These are phyloP conservation scores for Sporisorium reilianum DNA, from an alignment of 1,284 basidiomycete genomes.

Conservation along the genomic window DNA sequence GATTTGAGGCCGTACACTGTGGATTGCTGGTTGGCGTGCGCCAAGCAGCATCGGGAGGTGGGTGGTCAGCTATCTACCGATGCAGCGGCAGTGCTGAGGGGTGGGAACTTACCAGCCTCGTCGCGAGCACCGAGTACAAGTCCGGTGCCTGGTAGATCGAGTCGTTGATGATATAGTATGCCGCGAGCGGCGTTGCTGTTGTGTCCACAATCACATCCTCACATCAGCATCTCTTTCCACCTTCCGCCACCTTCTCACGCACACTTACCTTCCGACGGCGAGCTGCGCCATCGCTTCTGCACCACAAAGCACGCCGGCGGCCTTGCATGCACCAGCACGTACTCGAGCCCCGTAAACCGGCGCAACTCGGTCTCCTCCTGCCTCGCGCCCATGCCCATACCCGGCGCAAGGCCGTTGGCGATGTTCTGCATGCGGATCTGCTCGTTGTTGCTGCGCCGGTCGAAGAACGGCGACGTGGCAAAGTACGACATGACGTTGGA, in stretches of 20 bases:
- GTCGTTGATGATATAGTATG: slow-evolving; percentile 64
- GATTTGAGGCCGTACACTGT: slow-evolving; percentile 51
- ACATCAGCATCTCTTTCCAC: neutral
- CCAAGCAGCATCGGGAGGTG: neutral
- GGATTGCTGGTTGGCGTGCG: slow-evolving; percentile 44
- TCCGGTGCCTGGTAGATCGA: slow-evolving; percentile 65
- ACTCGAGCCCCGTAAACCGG: slow-evolving; percentile 63
- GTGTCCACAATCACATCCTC: neutral
- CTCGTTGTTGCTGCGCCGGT: slow-evolving; percentile 63
- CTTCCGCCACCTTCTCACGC: neutral
- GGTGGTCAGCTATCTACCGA: no score
- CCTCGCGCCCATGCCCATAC: slow-evolving; percentile 15
- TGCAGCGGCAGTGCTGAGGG: neutral
- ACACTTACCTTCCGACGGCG: slow-evolving; percentile 24
- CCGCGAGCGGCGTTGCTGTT: slow-evolving; percentile 46
- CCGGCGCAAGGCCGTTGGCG: slow-evolving; percentile 30
- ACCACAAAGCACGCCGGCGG: slow-evolving; percentile 58
- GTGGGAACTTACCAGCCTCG: slow-evolving; percentile 23
- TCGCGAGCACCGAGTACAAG: slow-evolving; percentile 58
- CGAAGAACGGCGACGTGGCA: slow-evolving; percentile 64
- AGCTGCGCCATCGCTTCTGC: slow-evolving; percentile 55
- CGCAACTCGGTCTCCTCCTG: slow-evolving; percentile 57
- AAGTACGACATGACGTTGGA: slow-evolving; percentile 65
- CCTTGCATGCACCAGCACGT: slow-evolving; percentile 55
- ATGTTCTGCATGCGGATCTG: slow-evolving; percentile 68